phyloP scores from a whole-genome alignment of 192 early-diverging fungal genomes.

The Obelidium mucronatum region DNA sequence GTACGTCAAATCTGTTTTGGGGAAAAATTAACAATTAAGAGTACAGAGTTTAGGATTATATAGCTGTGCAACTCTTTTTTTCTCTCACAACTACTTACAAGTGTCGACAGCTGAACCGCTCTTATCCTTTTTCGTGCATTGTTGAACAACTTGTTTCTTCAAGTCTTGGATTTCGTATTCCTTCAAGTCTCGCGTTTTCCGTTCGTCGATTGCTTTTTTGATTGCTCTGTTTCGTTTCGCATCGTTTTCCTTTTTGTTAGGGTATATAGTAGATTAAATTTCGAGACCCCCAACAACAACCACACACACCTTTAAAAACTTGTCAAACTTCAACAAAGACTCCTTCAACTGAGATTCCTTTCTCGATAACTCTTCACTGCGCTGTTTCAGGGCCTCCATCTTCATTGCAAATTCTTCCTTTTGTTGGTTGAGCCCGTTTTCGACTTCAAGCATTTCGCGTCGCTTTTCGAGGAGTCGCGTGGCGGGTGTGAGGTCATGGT shows the following conservation, averaged over 20 bases:
- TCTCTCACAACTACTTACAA: slow-evolving; percentile 52
- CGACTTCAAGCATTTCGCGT: slow-evolving; percentile 71
- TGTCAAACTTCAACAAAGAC: slow-evolving; percentile 67
- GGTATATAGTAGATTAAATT: slow-evolving; percentile 3
- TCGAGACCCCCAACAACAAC: neutral
- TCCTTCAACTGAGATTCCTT: slow-evolving; percentile 66
- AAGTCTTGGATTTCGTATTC: slow-evolving; percentile 58
- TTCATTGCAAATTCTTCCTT: slow-evolving; percentile 73
- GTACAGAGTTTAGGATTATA: neutral
- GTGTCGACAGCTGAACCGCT: slow-evolving; percentile 52
- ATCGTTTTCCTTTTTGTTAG: slow-evolving; percentile 62
- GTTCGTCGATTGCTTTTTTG: slow-evolving; percentile 66
- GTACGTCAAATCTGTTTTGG: slow-evolving; percentile 54
- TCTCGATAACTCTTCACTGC: slow-evolving; percentile 64
- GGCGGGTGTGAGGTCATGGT: slow-evolving; percentile 68
- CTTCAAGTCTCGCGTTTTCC: slow-evolving; percentile 62
- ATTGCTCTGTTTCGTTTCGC: slow-evolving; percentile 68
- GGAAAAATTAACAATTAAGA: neutral
- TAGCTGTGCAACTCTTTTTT: too few relatives aligned
- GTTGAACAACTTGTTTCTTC: slow-evolving; percentile 25
- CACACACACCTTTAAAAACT: slow-evolving; percentile 62
- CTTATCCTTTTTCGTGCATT: slow-evolving; percentile 24
- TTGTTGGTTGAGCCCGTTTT: slow-evolving; percentile 63
- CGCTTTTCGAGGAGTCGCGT: slow-evolving; percentile 66
- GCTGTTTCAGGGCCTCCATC: slow-evolving; percentile 64